Evolutionary conservation across 768 basidiomycete genomes (phyloP).

Genomic region (Lyophyllum semitale): DNA sequence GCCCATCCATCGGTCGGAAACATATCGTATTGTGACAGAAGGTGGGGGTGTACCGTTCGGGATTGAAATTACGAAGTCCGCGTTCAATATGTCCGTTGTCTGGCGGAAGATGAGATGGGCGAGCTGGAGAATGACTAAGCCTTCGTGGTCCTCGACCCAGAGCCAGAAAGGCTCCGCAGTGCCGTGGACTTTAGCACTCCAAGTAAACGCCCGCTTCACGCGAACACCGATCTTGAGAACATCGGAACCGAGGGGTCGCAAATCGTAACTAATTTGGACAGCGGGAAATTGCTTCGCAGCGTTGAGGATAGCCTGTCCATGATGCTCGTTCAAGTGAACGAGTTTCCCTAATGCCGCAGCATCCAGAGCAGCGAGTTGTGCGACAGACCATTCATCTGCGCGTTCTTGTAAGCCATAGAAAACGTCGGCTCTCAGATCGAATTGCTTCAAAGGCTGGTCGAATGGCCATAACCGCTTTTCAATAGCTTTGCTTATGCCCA

Average conservation of each 20-base stretch:
- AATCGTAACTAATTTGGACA: conserved; percentile 58
- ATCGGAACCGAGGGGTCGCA: conserved; percentile 84
- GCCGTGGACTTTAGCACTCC: conserved; percentile 78
- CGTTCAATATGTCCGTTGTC: conserved; percentile 55
- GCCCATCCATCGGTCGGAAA: conserved; percentile 93
- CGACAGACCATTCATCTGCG: conserved; percentile 78
- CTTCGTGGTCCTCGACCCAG: conserved; percentile 90
- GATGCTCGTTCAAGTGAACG: conserved; percentile 82
- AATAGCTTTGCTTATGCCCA: conserved; percentile 91
- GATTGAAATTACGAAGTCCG: conserved; percentile 84
- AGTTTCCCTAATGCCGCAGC: conserved; percentile 75
- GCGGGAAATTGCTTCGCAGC: conserved; percentile 88
- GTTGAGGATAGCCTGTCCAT: conserved; percentile 76
- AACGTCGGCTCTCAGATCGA: conserved; percentile 73
- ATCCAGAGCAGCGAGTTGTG: conserved; percentile 68
- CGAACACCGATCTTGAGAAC: conserved; percentile 75
- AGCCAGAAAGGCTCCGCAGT: conserved; percentile 88
- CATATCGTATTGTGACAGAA: conserved; percentile 71
- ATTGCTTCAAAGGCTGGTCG: conserved; percentile 87
- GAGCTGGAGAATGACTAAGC: conserved; percentile 81
- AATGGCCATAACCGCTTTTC: conserved; percentile 95
- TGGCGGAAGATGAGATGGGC: conserved; percentile 72
- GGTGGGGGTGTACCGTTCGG: conserved; percentile 57
- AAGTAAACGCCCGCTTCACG: conserved; percentile 71
- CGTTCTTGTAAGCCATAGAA: conserved; percentile 77